Evolutionary conservation across 306 rosid species (phyloP), one percentile per base, ranked within the genome.

Genomic region (Oxytropis ochrocephala): DNA sequence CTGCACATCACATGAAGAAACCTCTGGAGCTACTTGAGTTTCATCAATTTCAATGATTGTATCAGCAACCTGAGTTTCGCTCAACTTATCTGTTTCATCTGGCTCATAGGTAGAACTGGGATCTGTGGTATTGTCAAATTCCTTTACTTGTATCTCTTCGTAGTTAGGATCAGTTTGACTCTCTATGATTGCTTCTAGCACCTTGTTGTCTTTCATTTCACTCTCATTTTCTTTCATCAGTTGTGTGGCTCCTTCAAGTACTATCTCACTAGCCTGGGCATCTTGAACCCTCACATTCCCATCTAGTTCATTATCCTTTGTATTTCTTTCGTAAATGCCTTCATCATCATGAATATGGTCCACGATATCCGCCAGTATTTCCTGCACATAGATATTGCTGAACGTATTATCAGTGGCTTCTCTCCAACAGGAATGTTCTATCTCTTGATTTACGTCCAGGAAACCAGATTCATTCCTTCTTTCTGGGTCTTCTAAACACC

Each of bases 401-500:
- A 77, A 60, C 8, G 9, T 70, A 74, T 74, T 69, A 41, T 64
- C 83, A 68, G 29, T 61, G 48, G 61, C 82, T 52, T 82, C 85
- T 64, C 65, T 79, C 42, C 41, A 47, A 70, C 7, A 73, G 53
- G 70, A 41, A 79, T 54, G 50, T 58, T 69, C 76, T 19, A 51
- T 67, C 74, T 75, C 86, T 46, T n/a, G 84, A 72, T 42, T 69
- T 46, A 75, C 65, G 80, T 81, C 86, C 75, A 38, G 76, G 64
- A 78, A 66, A 58, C 67, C 70, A 72, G 59, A 81, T 38, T 80
- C 67, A 14, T 51, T 42, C 58, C 17, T 68, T 66, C 49, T 69
- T 55, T 59, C 83, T 78, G 38, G 67, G 46, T 75, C 74, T 38
- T 76, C 89, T 41, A 71, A 64, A 73, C 47, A 41, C 65, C 74